Percentiles rank a stretch among this genome's conserved stretches.
These are phyloP conservation scores for Colletotrichum brevisporum DNA, from an alignment of 2,329 filamentous ascomycete species.

Conservation along the genomic window DNA sequence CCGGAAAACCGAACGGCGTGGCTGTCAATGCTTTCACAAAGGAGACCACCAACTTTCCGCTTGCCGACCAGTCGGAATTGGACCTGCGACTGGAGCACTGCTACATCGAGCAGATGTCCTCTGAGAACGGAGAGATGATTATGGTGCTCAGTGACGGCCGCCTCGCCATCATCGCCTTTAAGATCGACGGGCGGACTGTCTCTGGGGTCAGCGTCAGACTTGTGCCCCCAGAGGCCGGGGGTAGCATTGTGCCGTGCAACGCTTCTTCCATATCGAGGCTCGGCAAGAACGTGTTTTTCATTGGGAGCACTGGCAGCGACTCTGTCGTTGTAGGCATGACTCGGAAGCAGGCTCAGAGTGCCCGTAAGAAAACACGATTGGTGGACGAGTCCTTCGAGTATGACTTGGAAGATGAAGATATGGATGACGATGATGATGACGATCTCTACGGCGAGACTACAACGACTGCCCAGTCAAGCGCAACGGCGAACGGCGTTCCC, in stretches of 20 bases:
- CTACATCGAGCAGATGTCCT: conserved; percentile 80
- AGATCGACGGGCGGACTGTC: conserved; percentile 90
- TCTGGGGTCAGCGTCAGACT: conserved; percentile 84
- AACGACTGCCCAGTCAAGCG: conserved; percentile 51
- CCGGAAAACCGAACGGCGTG: conserved; percentile 91
- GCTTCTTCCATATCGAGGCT: conserved; percentile 80
- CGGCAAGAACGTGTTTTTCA: conserved; percentile 79
- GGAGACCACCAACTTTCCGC: conserved; percentile 84
- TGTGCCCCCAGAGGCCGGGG: conserved; percentile 74
- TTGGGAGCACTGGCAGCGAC: conserved; percentile 88
- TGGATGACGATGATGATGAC: conserved; percentile 75
- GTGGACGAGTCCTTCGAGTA: conserved; percentile 68
- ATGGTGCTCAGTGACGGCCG: conserved; percentile 83
- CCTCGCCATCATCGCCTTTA: conserved; percentile 83
- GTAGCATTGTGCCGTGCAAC: conserved; percentile 70
- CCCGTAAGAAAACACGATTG: conserved; percentile 73
- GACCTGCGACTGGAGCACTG: conserved; percentile 86
- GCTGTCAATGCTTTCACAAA: conserved; percentile 93
- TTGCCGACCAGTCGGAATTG: conserved; percentile 88
- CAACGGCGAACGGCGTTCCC: conserved; percentile 54
- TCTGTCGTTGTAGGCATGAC: conserved; percentile 87
- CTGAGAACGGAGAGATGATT: conserved; percentile 86
- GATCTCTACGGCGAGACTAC: conserved; percentile 66
- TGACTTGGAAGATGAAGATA: conserved; percentile 67
- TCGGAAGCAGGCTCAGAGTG: conserved; percentile 71